phyloP scores from a whole-genome alignment of 441 rosid species.

The Adansonia grandidieri region DNA sequence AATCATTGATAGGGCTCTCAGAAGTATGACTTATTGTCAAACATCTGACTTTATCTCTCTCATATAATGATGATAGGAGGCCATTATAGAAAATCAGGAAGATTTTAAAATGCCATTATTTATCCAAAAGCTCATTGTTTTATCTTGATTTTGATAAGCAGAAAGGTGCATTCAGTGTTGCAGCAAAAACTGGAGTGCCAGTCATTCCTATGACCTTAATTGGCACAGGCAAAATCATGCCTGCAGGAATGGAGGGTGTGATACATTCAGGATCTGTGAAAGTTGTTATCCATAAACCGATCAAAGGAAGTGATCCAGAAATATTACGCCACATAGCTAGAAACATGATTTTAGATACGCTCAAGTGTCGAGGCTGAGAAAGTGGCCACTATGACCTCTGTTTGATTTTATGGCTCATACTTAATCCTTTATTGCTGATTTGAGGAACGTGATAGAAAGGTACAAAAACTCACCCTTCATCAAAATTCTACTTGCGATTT shows the following conservation, averaged over 20 bases:
- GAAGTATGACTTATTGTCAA: not conserved
- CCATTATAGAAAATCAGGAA: not conserved
- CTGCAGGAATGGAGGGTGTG: slow-evolving; percentile 69
- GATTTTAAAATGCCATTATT: not conserved
- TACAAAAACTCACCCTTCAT: not conserved
- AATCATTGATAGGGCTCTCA: not conserved
- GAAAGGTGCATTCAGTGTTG: slow-evolving; percentile 95
- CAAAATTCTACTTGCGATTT: not conserved
- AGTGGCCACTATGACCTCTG: slow-evolving; percentile 6
- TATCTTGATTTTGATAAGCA: slow-evolving; percentile 39
- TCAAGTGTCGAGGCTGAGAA: slow-evolving; percentile 45
- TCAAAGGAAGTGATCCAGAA: slow-evolving; percentile 67
- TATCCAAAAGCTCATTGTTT: slow-evolving; percentile 27
- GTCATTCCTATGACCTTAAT: slow-evolving; percentile 79
- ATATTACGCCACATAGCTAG: slow-evolving; percentile 65
- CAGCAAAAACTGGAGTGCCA: slow-evolving; percentile 79
- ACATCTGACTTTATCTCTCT: not conserved
- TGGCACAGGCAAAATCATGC: slow-evolving; percentile 94
- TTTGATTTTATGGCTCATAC: slow-evolving; percentile 17
- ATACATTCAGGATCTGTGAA: slow-evolving; percentile 66
- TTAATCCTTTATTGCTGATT: slow-evolving; percentile 16
- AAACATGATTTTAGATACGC: slow-evolving; percentile 56
- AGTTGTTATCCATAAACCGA: slow-evolving; percentile 73
- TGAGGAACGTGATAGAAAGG: slow-evolving; percentile 33
- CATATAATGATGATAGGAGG: not conserved